Conservation (phyloP, 257 asterid genomes). For the Mentha longifolia region DNA sequence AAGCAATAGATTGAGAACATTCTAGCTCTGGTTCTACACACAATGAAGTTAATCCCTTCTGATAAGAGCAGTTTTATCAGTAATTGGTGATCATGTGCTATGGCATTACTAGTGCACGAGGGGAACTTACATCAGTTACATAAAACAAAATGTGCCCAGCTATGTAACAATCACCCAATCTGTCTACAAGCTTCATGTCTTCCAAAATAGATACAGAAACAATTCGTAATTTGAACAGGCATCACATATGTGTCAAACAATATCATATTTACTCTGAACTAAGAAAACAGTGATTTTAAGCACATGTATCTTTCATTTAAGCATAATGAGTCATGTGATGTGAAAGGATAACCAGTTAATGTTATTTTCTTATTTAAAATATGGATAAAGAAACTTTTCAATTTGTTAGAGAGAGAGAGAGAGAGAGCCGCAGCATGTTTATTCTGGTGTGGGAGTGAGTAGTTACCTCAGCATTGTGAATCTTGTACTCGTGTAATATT, state of each 20-base stretch:
- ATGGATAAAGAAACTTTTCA: background rate
- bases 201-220: constrained; percentile 9
- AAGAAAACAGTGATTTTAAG: background rate
- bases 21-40: background rate
- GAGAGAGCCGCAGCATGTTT: background rate
- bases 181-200: constrained; percentile 5
- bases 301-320: background rate
- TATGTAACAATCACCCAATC: background rate
- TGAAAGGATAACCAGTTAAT: constrained; percentile 5
- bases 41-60: constrained; percentile 9
- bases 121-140: background rate
- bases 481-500: constrained; percentile 94
- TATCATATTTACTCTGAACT: background rate
- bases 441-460: background rate
- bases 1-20: constrained; percentile 7
- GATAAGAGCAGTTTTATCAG: background rate
- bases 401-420: constrained; percentile 2
- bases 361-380: background rate
- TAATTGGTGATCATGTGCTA: background rate
- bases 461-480: constrained; percentile 97
- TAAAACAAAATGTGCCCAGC: background rate
- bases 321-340: background rate
- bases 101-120: background rate
- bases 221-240: background rate
- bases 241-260: constrained; percentile 1